Evolutionary conservation across 2,329 filamentous ascomycete genomes (phyloP).

Genomic region (Neonectria sp.): DNA sequence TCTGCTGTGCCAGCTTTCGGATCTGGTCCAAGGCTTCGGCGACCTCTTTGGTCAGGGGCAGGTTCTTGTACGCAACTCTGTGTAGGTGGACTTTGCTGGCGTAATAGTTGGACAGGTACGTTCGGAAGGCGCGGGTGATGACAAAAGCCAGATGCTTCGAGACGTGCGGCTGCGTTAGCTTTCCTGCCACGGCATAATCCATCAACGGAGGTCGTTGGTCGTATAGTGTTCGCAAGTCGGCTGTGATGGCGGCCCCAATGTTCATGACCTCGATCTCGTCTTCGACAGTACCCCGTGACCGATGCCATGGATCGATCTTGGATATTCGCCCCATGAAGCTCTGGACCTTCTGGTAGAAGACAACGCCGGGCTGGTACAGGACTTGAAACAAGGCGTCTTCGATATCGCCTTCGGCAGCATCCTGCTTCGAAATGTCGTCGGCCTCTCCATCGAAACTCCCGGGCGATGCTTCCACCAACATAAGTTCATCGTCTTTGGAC

Average conservation of each 20-base stretch:
- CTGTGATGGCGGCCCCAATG: conserved; percentile 64
- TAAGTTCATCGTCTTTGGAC: conserved; percentile 61
- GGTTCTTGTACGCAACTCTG: conserved; percentile 68
- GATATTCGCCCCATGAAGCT: conserved; percentile 71
- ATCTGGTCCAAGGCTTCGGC: conserved; percentile 64
- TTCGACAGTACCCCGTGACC: conserved; percentile 68
- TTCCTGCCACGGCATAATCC: conserved; percentile 69
- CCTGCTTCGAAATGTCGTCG: conserved; percentile 40
- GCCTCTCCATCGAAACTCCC: conserved; percentile 54
- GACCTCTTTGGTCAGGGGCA: conserved; percentile 67
- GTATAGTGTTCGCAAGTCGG: conserved; percentile 66
- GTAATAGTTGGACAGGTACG: conserved; percentile 70
- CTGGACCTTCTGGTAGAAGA: conserved; percentile 72
- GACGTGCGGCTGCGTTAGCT: conserved; percentile 63
- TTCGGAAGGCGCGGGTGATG: conserved; percentile 68
- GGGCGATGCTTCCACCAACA: conserved; percentile 61
- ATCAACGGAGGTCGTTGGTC: conserved; percentile 67
- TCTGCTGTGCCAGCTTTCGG: conserved; percentile 61
- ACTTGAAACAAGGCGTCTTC: conserved; percentile 69
- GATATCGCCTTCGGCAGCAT: conserved; percentile 53
- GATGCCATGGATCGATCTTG: conserved; percentile 70
- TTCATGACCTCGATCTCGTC: conserved; percentile 73
- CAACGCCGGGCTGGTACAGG: conserved; percentile 68
- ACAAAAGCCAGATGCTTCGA: conserved; percentile 64
- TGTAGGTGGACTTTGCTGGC: conserved; percentile 71